Base-by-base conservation (phyloP, 179 eudicot species). In the Patellifolia procumbens region DNA sequence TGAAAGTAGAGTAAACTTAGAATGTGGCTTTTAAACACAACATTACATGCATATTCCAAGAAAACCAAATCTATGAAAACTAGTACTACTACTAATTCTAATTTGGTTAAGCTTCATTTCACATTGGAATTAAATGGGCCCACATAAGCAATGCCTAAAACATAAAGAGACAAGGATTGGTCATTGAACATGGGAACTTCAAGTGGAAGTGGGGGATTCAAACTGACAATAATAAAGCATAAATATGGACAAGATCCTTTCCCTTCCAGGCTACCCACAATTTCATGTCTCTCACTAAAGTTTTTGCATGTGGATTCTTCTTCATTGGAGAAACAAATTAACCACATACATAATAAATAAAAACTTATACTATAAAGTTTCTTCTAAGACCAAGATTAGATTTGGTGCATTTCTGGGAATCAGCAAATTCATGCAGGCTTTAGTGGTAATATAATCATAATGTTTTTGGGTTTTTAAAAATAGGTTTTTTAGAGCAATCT, bases 161-260 rank as follows among this genome's bases (percentile, higher is more conserved):
- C 77, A 72, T 72, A 68, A 76, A 66, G 74, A 72, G 83, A 81
- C 82, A 81, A 76, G 83, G 80, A 81, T 76, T 72, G 77, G 83
- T 72, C 80, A 81, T 81, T 81, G 70, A 81, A 77, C 78, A 76
- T 73, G 83, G 80, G 77, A 81, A 63, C 67, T 80, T 76, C 75
- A 81, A 81, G 83, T 81, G 83, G 83, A 81, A 81, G 83, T 81
- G 83, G 83, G 63, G 28, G 29, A 77, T 81, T 81, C 83, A 81
- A 81, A 81, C 77, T 72, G 77, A 76, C 74, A 35, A 64, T 76
- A 62, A 80, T 76, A 62, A 80, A 72, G 78, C 73, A 61, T 45
- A 63, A 70, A 56, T 29, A 56, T 63, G 63, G 76, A 72, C 80
- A 76, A 76, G 72, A 70, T 76, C 71, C 70, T 29, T 76, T 72